phyloP scores from a whole-genome alignment of 208 protist genomes.

The Trypanosoma melophagium region DNA sequence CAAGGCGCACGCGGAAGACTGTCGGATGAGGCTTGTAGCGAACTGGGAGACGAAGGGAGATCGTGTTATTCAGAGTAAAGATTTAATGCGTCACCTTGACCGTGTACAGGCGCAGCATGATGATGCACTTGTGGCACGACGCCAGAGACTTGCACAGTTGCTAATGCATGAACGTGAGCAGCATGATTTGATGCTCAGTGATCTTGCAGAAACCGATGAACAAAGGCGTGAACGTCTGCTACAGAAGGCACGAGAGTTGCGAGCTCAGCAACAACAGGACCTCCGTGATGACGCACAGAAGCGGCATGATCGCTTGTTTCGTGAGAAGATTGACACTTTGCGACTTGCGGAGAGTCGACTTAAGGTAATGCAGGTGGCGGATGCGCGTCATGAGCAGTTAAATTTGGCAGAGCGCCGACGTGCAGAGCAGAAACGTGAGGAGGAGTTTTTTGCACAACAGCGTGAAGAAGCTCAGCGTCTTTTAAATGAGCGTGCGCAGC shows the following conservation, averaged over 20 bases:
- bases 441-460: conserved; percentile 76
- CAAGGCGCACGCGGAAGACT: conserved; percentile 40
- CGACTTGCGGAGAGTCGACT: conserved; percentile 84
- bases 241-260: conserved; percentile 70
- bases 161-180: conserved; percentile 54
- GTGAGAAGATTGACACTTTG: conserved; percentile 75
- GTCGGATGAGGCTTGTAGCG: conserved; percentile 38
- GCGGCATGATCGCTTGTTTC: conserved; percentile 73
- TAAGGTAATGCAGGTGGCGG: conserved; percentile 82
- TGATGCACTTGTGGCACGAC: conserved; percentile 70
- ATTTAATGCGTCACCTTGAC: conserved; percentile 68
- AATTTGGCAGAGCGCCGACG: conserved; percentile 40
- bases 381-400: conserved; percentile 73
- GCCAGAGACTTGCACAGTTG: conserved; percentile 68
- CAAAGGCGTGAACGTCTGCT: conserved; percentile 82
- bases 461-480: conserved; percentile 59
- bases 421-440: conserved; percentile 46
- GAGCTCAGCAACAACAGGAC: conserved; percentile 54
- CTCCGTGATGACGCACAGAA: conserved; percentile 49
- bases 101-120: conserved; percentile 78
- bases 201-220: conserved; percentile 77
- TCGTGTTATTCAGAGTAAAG: conserved; percentile 37
- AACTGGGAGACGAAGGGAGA: conserved; percentile 70
- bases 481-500: conserved; percentile 57
- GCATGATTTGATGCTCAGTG: conserved; percentile 70